phyloP scores from a whole-genome alignment of 31 red algal species.

The Asparagopsis taxiformis region DNA sequence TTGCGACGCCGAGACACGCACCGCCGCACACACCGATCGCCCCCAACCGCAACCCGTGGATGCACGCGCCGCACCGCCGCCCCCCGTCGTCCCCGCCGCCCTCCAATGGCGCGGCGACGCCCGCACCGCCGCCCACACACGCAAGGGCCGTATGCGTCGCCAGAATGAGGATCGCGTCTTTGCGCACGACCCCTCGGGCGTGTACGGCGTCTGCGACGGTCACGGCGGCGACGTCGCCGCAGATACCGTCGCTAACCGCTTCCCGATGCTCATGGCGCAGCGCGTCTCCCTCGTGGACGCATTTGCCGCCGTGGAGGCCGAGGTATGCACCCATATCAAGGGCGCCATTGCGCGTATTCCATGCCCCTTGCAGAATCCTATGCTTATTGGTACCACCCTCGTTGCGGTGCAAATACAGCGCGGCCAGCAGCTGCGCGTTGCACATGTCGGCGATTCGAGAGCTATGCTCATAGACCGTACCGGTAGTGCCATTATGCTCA shows the following conservation, averaged over 20 bases:
- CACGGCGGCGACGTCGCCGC: constrained; percentile 18
- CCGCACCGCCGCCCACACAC: constrained; percentile 15
- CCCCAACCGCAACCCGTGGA: not conserved
- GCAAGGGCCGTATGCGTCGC: constrained; percentile 9
- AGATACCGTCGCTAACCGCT: constrained; percentile 2
- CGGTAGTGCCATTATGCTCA: constrained; percentile 23
- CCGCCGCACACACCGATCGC: not conserved
- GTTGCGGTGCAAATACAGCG: constrained; percentile 12
- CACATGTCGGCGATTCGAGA: constrained; percentile 51
- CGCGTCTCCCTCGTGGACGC: constrained; percentile 10
- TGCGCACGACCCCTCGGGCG: constrained; percentile 2
- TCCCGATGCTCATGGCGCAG: constrained; percentile 5
- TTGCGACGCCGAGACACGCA: not conserved
- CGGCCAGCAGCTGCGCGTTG: constrained; percentile 21
- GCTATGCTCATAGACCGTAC: constrained; percentile 15
- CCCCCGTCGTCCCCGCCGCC: too few relatives aligned
- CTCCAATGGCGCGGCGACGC: not conserved
- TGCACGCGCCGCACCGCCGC: too few relatives aligned
- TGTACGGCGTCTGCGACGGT: constrained; percentile 55
- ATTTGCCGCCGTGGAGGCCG: constrained; percentile 17
- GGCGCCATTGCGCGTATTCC: not conserved
- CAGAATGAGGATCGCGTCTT: constrained; percentile 54
- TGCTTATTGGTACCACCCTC: constrained; percentile 22
- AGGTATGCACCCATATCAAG: not conserved
- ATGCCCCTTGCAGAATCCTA: not conserved